A percentile compares a stretch with the other conserved stretches of the same genome.
phyloP scores from a whole-genome alignment of 139 green algal species.

The Limnomonas spitsbergensis region DNA sequence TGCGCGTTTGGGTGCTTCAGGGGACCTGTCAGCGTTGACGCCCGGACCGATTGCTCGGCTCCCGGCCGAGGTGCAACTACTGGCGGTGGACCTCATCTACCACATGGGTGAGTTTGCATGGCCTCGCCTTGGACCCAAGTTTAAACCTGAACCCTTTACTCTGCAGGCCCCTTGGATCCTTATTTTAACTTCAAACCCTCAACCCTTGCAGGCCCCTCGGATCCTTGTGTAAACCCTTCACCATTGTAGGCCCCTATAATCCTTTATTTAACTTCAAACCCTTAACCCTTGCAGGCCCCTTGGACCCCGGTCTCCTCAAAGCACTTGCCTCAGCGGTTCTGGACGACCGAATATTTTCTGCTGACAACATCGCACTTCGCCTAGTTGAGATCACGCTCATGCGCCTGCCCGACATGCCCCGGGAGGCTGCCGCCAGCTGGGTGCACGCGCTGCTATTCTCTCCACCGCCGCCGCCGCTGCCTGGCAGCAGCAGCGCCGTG shows the following conservation, averaged over 20 bases:
- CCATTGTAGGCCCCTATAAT: too few relatives aligned
- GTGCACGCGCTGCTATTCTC: conserved; percentile 11
- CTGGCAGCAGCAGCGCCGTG: neutral
- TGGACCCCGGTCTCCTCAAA: conserved; percentile 7
- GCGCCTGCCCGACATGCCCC: neutral
- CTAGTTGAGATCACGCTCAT: conserved; percentile 3
- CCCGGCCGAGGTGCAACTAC: neutral
- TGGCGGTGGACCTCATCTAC: conserved; percentile 38
- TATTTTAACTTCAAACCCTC: too few relatives aligned
- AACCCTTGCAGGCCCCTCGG: too few relatives aligned
- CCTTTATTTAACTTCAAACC: too few relatives aligned
- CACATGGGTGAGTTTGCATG: conserved; percentile 33
- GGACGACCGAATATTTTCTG: neutral
- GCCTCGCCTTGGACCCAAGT: too few relatives aligned
- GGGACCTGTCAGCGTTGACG: too few relatives aligned
- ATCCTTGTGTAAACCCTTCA: too few relatives aligned
- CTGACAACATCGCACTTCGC: neutral
- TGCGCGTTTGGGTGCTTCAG: too few relatives aligned
- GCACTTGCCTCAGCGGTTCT: neutral
- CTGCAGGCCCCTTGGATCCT: too few relatives aligned
- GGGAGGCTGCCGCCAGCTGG: neutral
- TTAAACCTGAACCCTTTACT: too few relatives aligned
- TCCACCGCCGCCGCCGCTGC: neutral
- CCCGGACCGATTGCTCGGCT: conserved; percentile 22
- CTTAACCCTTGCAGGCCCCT: too few relatives aligned